phyloP scores from a whole-genome alignment of 306 rosid genomes.

The Rosa lucieae region DNA sequence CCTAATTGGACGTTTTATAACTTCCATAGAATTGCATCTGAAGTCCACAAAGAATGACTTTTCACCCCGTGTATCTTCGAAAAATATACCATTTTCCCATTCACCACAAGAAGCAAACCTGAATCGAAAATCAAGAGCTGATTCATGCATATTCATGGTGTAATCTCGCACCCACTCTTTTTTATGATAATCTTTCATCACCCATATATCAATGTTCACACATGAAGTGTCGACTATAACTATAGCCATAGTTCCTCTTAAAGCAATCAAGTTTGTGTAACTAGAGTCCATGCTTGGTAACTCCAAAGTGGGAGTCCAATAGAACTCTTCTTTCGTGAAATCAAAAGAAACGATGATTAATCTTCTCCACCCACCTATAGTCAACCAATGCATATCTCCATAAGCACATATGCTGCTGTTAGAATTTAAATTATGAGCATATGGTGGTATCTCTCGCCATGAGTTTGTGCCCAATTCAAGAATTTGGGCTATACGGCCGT shows the following conservation, averaged over 20 bases:
- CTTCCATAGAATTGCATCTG: neutral
- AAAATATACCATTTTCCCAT: neutral
- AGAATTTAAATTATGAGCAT: too few species aligned
- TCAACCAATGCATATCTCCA: conserved; percentile 1
- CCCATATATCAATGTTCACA: neutral
- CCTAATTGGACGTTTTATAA: neutral
- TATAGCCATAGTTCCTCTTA: neutral
- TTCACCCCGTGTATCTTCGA: neutral
- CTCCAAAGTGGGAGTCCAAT: neutral
- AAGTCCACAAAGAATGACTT: neutral
- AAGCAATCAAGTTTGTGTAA: neutral
- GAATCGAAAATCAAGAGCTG: neutral
- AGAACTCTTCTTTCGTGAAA: neutral
- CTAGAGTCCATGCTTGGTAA: neutral
- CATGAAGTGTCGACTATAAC: neutral
- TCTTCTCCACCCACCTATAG: too few species aligned
- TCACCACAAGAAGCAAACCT: neutral
- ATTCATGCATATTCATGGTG: neutral
- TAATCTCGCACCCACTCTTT: neutral
- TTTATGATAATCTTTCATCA: neutral
- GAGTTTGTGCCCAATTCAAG: neutral
- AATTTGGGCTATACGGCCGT: neutral
- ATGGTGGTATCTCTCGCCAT: neutral
- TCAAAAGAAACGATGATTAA: neutral
- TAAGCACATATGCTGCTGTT: neutral